Base-by-base conservation (phyloP, 2,329 filamentous ascomycete genomes). In the Ophiocordyceps sinensis region DNA sequence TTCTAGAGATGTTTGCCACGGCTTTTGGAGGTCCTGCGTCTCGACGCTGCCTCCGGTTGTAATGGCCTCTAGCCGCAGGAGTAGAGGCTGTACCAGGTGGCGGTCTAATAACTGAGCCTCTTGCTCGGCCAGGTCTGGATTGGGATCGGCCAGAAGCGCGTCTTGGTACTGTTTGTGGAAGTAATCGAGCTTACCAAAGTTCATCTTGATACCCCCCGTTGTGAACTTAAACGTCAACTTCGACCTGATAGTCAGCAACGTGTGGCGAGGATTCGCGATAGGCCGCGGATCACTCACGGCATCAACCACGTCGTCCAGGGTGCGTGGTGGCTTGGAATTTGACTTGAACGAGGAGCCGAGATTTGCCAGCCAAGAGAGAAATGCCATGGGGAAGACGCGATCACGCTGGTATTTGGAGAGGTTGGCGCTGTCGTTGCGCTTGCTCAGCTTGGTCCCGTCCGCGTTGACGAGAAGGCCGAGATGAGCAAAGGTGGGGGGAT, bases 211-310 rank as follows among this genome's bases (percentile, higher is more conserved):
- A 57, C 95, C 88, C 10, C 89, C 89, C 51, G 82, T 85, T 3
- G 87, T 96, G 62, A 95, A 93, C 54, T 86, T 87, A 48, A 94
- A 70, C 37, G 79, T 77, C 56, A 95, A 89, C 74, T 85, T 44
- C 23, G 14, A 36, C 5, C 21, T 10, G 12, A 13, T 36, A 30
- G 39, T 65, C 41, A 62, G 54, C 37, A 44, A 28, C 13, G 17
- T 19, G 11, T 39, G 13, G n/a, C n/a, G 28, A 26, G 9, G 23
- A 9, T 26, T 9, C 23, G 9, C 4, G 10, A 7, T 8, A 15
- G 11, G 23, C n/a, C 5, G 5, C 12, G 5, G 9, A 9, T 14
- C 36, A 54, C 72, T 41, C 64, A 83, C 82, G 44, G 77, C 77
- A 15, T 79, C 58, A 36, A 85, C 70, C 41, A 98, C 72, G 10